Percentiles rank a stretch among this genome's conserved stretches.
phyloP scores from a whole-genome alignment of 192 early-diverging fungal species.

The Pecoramyces ruminantium region DNA sequence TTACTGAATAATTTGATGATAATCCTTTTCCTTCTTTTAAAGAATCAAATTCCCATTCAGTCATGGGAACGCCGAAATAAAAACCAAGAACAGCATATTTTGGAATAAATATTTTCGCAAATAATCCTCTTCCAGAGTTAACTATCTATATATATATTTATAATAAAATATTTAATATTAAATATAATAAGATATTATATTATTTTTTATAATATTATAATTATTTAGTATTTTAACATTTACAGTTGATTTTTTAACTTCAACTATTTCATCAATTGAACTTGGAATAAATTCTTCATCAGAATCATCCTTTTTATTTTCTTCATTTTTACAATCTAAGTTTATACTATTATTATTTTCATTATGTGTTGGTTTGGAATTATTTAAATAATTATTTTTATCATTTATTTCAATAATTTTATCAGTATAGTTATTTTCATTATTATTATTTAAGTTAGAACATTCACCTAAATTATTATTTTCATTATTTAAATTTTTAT shows the following conservation, averaged over 20 bases:
- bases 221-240: background rate
- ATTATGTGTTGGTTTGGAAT: background rate
- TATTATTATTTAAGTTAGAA: no score
- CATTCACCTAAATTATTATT: no score
- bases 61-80: slow-evolving; percentile 93
- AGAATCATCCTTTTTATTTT: background rate
- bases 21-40: slow-evolving; percentile 62
- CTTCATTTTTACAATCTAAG: background rate
- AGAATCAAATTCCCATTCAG: slow-evolving; percentile 83
- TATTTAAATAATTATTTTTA: background rate
- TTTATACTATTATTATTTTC: background rate
- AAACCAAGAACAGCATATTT: slow-evolving; percentile 63
- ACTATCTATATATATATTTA: slow-evolving; percentile 15
- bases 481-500: no score
- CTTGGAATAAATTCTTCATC: slow-evolving; percentile 7
- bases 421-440: background rate
- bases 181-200: no score
- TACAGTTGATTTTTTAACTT: slow-evolving; percentile 16
- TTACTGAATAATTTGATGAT: slow-evolving; percentile 69
- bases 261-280: slow-evolving; percentile 16
- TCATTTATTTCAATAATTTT: background rate
- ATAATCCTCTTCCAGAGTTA: slow-evolving; percentile 17
- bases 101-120: slow-evolving; percentile 43
- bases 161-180: no score
- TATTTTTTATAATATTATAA: no score